Percentiles rank a stretch among this genome's conserved stretches.
phyloP scores from a whole-genome alignment of 768 basidiomycete species.

The Psilocybe sp. region DNA sequence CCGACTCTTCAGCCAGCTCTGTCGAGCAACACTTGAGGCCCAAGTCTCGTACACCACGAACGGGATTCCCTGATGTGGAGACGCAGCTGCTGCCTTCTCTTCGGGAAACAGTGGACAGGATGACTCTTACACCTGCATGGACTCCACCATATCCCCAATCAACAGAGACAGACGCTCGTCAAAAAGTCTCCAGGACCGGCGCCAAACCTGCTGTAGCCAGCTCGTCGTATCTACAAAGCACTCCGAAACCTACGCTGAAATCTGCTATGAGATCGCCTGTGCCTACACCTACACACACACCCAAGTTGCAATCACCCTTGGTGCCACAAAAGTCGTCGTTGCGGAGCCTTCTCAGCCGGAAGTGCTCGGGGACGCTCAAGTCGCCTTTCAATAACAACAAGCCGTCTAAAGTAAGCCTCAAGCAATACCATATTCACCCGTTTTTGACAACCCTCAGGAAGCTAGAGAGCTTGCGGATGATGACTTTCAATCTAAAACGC shows the following conservation, averaged over 20 bases:
- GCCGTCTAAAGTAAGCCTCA: conserved; percentile 11
- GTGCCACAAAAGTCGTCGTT: conserved; percentile 22
- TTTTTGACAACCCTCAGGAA: neutral
- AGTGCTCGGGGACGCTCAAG: conserved; percentile 21
- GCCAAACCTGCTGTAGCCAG: conserved; percentile 12
- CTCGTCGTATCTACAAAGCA: conserved; percentile 29
- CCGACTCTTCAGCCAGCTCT: conserved; percentile 9
- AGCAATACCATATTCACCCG: conserved; percentile 14
- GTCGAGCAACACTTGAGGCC: conserved; percentile 2
- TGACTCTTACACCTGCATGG: conserved; percentile 52
- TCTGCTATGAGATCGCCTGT: conserved; percentile 36
- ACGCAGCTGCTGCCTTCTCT: conserved; percentile 66
- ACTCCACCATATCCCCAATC: conserved; percentile 4
- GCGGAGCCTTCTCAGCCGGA: conserved; percentile 28
- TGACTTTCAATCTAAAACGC: neutral
- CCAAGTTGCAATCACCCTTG: conserved; percentile 10
- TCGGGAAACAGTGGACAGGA: conserved; percentile 68
- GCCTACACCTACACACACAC: conserved; percentile 31
- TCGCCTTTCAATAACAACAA: conserved; percentile 15
- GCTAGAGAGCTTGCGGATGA: neutral
- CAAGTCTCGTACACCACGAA: conserved; percentile 28
- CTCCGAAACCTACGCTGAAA: conserved; percentile 31
- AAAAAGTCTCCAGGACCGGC: conserved; percentile 7
- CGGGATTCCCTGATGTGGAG: conserved; percentile 59
- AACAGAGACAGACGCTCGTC: neutral